phyloP scores from a whole-genome alignment of 2,329 filamentous ascomycete genomes.

The Cordyceps cicadae region DNA sequence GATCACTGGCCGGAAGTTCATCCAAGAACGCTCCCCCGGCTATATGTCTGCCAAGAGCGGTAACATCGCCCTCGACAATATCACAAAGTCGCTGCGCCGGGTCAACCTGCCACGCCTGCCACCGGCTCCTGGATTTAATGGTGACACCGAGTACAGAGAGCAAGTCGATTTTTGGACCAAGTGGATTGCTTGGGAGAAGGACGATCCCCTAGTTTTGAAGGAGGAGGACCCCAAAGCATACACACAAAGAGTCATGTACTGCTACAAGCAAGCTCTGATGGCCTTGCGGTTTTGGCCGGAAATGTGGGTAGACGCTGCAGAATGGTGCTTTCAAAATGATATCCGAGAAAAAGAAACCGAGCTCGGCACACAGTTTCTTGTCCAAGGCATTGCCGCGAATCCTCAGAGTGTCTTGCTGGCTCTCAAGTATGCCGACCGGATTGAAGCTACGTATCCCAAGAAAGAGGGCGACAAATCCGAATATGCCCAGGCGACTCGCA shows the following conservation, averaged over 20 bases:
- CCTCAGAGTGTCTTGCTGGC: slow-evolving; percentile 88
- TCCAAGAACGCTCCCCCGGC: slow-evolving; percentile 83
- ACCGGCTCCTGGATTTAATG: slow-evolving; percentile 77
- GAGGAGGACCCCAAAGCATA: slow-evolving; percentile 69
- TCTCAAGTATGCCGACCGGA: slow-evolving; percentile 79
- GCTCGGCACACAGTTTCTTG: slow-evolving; percentile 65
- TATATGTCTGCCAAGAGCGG: slow-evolving; percentile 96
- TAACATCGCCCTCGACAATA: slow-evolving; percentile 82
- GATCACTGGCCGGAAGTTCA: slow-evolving; percentile 83
- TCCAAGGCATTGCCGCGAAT: slow-evolving; percentile 78
- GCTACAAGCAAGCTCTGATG: slow-evolving; percentile 91
- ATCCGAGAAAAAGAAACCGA: slow-evolving; percentile 53
- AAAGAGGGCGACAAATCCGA: slow-evolving; percentile 72
- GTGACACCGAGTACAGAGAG: slow-evolving; percentile 71
- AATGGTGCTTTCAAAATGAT: slow-evolving; percentile 80
- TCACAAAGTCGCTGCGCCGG: slow-evolving; percentile 67
- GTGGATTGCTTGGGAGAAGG: slow-evolving; percentile 94
- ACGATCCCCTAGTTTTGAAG: slow-evolving; percentile 79
- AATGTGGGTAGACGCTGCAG: slow-evolving; percentile 89
- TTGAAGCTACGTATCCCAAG: slow-evolving; percentile 69
- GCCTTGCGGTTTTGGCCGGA: slow-evolving; percentile 90
- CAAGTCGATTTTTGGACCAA: slow-evolving; percentile 87
- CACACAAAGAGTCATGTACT: slow-evolving; percentile 73
- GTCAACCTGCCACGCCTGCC: slow-evolving; percentile 74
- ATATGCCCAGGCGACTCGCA: slow-evolving; percentile 70